phyloP scores from a whole-genome alignment of 108 stramenopile species.

The Parietichytrium sp. region DNA sequence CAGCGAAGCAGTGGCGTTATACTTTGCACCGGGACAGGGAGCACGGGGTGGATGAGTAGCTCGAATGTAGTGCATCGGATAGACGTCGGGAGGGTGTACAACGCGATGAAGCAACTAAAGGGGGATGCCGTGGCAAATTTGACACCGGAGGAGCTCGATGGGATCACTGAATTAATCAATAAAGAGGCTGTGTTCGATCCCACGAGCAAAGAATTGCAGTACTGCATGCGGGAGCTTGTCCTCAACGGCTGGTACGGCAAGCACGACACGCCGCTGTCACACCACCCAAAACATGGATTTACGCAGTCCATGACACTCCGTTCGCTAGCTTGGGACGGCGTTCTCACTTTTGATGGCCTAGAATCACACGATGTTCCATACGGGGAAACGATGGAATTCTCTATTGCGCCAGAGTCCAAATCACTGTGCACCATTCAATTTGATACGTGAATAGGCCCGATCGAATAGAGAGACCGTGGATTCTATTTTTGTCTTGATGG shows the following conservation, averaged over 20 bases:
- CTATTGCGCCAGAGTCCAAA: background rate
- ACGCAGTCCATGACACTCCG: background rate
- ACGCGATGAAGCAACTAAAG: slow-evolving; percentile 36
- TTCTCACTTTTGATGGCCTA: slow-evolving; percentile 39
- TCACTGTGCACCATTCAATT: background rate
- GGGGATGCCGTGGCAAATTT: background rate
- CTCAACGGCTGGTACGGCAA: slow-evolving; percentile 30
- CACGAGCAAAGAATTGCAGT: background rate
- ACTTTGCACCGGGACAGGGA: background rate
- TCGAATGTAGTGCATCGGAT: slow-evolving; percentile 14
- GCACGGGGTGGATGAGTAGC: background rate
- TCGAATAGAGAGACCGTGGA: too few species aligned
- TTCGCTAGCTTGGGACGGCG: background rate
- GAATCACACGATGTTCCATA: background rate
- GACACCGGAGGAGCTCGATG: background rate
- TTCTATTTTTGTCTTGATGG: too few species aligned
- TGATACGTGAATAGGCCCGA: too few species aligned
- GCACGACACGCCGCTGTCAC: slow-evolving; percentile 5
- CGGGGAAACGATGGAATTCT: background rate
- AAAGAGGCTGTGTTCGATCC: background rate
- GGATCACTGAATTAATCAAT: slow-evolving; percentile 38
- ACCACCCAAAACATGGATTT: slow-evolving; percentile 32
- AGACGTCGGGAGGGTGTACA: slow-evolving; percentile 24
- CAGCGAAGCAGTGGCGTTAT: slow-evolving; percentile 34
- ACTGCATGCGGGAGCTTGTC: slow-evolving; percentile 37